Base-by-base conservation (phyloP, 1,139 yeast species). In the Geotrichum reessii region DNA sequence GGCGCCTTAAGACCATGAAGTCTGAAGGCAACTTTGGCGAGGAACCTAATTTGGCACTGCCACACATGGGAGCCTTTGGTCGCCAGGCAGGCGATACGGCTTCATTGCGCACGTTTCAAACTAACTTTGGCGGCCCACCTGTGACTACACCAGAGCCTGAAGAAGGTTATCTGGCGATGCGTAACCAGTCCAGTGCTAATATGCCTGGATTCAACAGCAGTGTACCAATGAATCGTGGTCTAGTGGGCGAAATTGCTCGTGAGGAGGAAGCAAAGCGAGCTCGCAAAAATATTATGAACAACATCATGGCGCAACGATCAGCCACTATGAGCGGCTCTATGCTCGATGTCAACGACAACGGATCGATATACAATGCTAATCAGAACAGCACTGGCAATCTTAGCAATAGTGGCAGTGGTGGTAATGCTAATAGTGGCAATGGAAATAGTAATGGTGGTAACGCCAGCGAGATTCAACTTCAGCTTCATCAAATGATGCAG, bases 171-270 rank as follows among this genome's bases (percentile, higher is more conserved):
- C 48, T 58, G 24, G 58, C 50, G 11, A 55, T 33, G 52, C 48
- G 47, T 12, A 59, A 56, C 44, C 56, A 58, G 19, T 48, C 56
- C 19, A 63, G 65, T 7, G 61, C 68, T 9, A 49, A 49, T 11
- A 58, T 70, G 25, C 70, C 74, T 19, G 59, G 59, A 14, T 56
- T 55, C 49, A 61, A 63, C 51, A 59, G 65, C 6, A 62, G 64
- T 19, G 56, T 58, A 12, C 57, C 61, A 0, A 61, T 66, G 57
- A 63, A 66, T 19, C 68, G 78, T 1, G 78, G 78, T 3, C 65
- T 75, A 21, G 69, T 75, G 37, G 77, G 74, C 17, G 77, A 73
- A 59, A 75, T 75, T 60, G 74, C 75, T n/a, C 67, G 69, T 5
- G 77, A 73, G 55, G 76, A 75, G 59, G 75, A 74, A 47, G 72